A percentile compares a stretch with the other conserved stretches of the same genome.
Conservation (phyloP, 768 basidiomycete species). For the Terana coerulea region DNA sequence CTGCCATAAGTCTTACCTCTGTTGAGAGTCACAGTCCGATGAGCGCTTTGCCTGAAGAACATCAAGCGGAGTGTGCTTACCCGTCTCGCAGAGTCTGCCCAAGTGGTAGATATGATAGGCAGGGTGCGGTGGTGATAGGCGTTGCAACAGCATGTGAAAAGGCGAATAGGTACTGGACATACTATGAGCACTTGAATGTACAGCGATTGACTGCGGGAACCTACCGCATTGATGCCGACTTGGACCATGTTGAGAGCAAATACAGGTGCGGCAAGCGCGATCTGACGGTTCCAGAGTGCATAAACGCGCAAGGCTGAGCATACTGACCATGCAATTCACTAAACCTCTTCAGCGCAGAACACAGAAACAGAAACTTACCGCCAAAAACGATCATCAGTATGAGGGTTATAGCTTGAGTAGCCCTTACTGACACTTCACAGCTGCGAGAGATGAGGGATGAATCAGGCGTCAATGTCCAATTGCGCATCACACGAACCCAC, state of each 20-base stretch:
- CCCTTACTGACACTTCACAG: neutral
- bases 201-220: neutral
- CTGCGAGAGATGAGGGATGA: neutral
- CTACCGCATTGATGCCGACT: neutral
- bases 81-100: neutral
- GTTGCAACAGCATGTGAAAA: neutral
- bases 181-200: neutral
- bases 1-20: neutral
- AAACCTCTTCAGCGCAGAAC: neutral
- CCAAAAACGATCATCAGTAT: neutral
- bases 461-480: too few relatives aligned
- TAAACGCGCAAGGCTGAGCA: neutral
- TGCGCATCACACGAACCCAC: too few relatives aligned
- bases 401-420: neutral
- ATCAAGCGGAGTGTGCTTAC: neutral
- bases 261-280: neutral
- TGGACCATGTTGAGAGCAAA: neutral
- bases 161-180: neutral
- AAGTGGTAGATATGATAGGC: neutral
- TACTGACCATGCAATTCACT: neutral
- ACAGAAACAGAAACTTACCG: neutral
- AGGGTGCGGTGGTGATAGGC: neutral
- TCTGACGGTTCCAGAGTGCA: neutral
- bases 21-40: neutral
- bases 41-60: neutral